Conservation (phyloP, 371 early-diverging fungal genomes). For the Caulochytrium protostelioides region DNA sequence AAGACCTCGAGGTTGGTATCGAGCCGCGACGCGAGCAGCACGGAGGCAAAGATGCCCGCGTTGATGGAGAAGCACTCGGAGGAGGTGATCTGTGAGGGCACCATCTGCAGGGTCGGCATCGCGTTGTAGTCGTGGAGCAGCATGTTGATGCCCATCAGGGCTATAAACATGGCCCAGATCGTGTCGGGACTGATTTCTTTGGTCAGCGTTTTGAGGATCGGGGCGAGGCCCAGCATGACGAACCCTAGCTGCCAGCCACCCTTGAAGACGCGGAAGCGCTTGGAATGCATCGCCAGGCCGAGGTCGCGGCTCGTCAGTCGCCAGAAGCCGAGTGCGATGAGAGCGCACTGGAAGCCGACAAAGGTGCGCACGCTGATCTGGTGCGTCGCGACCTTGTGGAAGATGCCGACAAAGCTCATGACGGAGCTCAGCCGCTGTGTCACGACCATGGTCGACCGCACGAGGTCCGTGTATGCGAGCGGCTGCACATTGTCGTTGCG, state of each 20-base stretch:
- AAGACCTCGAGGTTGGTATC: slow-evolving; percentile 64
- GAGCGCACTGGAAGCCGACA: no score
- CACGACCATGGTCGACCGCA: slow-evolving; percentile 15
- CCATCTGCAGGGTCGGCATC: background rate
- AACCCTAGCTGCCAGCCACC: slow-evolving; percentile 51
- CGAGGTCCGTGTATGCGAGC: background rate
- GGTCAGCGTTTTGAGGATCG: slow-evolving; percentile 77
- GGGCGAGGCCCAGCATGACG: slow-evolving; percentile 64
- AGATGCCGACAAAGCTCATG: slow-evolving; percentile 63
- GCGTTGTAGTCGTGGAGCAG: slow-evolving; percentile 64
- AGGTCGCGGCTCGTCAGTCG: no score
- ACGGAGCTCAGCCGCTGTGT: slow-evolving; percentile 66
- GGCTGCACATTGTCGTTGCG: slow-evolving; percentile 45
- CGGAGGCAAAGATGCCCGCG: slow-evolving; percentile 84
- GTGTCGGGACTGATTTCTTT: slow-evolving; percentile 73
- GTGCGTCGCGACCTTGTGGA: no score
- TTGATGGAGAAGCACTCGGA: slow-evolving; percentile 71
- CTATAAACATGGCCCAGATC: slow-evolving; percentile 77
- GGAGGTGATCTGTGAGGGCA: background rate
- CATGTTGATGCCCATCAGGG: no score
- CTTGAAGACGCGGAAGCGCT: slow-evolving; percentile 19
- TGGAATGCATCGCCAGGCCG: no score
- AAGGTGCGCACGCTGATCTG: no score
- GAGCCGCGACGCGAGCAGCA: slow-evolving; percentile 74
- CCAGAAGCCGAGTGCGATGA: no score